Base-by-base conservation (phyloP, 805 yeast species). In the Candida ulmi region DNA sequence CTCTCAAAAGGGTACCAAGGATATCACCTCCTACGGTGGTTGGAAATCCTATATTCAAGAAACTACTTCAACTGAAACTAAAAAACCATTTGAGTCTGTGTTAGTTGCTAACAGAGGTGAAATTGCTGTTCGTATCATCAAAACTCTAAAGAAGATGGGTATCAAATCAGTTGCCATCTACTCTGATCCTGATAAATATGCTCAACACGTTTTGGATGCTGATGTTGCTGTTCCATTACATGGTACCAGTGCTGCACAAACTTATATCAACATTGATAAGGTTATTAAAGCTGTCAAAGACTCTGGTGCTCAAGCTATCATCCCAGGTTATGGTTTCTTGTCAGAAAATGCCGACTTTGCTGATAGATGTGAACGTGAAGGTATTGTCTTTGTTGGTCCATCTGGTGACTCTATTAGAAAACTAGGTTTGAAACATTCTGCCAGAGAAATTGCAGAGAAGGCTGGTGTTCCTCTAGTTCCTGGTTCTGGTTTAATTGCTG, bases 401-500 rank as follows among this genome's bases (percentile, higher is more conserved):
- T 72, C 91, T 13, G 96, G 96, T 38, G 88, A 86, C 44, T 90
- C 96, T 9, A 93, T 91, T 56, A 74, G 96, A 60, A 80, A 81
- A 54, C 72, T 91, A 37, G 99, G 99, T 34, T 72, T 93, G 50
- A 91, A 91, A 68, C 99, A 93, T 60, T 88, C 97, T 36, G 99
- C 99, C 8, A 80, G 98, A 65, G 93, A 81, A 57, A 87, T 93
- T 48, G 99, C 99, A 17, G 76, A 74, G 49, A 71, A 71, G 35
- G 98, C 98, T n/a, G 81, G 82, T 33, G 98, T 91, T 37, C 99
- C 99, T 6, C 71, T 93, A 42, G 97, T 90, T 42, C 98, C 99
- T n/a, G 99, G 99, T 36, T 85, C 97, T 13, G 95, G 88, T 8
- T 71, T 93, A 49, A 80, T 91, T 28, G 66, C 74, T 2, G 66